Percentiles rank a stretch among this genome's conserved stretches.
Conservation (phyloP, 2,329 filamentous ascomycete species). For the Blastomyces silverae region DNA sequence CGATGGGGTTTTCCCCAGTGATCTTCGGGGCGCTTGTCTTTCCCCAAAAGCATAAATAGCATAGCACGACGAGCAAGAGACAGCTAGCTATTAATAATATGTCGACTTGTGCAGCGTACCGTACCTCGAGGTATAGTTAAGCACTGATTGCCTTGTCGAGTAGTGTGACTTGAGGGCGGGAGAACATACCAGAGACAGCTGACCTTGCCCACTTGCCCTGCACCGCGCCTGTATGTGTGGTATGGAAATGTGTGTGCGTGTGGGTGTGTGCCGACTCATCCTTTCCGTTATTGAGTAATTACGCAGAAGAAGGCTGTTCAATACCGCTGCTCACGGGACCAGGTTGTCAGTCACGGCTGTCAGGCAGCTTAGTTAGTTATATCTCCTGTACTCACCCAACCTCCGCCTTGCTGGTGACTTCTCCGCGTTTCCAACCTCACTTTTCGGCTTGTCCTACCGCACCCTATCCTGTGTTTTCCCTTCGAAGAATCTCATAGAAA, state of each 20-base stretch:
- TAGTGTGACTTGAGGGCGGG: neutral
- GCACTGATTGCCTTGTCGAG: neutral
- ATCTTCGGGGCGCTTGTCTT: neutral
- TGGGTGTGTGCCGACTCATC: neutral
- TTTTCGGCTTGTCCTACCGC: conserved; percentile 4
- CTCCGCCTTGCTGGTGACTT: neutral
- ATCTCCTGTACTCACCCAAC: neutral
- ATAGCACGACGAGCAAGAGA: neutral
- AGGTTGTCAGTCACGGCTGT: conserved; percentile 5
- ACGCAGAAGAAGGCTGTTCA: neutral
- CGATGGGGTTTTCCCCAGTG: neutral
- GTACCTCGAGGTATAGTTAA: conserved; percentile 3
- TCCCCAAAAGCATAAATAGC: neutral
- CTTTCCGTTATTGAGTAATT: neutral
- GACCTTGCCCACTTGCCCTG: neutral
- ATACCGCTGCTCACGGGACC: conserved; percentile 3
- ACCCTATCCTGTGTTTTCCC: neutral
- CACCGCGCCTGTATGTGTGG: neutral
- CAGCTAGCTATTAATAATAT: neutral
- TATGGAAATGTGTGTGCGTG: neutral
- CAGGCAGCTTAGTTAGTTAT: neutral
- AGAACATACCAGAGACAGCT: conserved; percentile 1
- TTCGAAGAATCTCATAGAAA: neutral
- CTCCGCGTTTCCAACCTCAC: neutral
- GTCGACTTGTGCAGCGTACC: neutral